phyloP scores from a whole-genome alignment of 805 yeast species.

The Barnettozyma salicaria region DNA sequence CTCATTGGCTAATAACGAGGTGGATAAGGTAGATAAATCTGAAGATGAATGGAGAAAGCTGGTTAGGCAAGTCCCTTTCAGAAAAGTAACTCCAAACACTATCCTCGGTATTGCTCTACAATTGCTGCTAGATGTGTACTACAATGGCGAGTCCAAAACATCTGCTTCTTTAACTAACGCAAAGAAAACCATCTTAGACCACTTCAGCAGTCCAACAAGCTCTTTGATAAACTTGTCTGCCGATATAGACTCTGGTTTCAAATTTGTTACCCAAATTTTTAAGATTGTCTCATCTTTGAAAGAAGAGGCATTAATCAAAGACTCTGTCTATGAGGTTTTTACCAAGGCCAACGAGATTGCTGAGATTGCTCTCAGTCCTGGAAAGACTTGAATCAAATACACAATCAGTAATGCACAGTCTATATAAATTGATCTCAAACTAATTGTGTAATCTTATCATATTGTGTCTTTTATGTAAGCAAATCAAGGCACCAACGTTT shows the following conservation, averaged over 20 bases:
- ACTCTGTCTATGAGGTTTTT: slow-evolving; percentile 2
- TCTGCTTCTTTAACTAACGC: neutral
- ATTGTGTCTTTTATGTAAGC: no score
- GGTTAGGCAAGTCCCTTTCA: slow-evolving; percentile 56
- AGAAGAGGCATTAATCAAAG: slow-evolving; percentile 5
- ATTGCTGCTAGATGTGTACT: slow-evolving; percentile 26
- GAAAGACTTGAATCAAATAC: no score
- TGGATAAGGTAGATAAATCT: slow-evolving; percentile 42
- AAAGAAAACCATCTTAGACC: neutral
- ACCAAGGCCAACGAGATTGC: slow-evolving; percentile 7
- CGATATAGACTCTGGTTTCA: slow-evolving; percentile 9
- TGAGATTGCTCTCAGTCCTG: no score
- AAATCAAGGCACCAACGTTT: no score
- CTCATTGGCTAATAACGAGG: slow-evolving; percentile 49
- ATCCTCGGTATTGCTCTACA: slow-evolving; percentile 56
- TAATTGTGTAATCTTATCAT: neutral
- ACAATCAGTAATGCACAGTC: no score
- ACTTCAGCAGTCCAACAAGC: slow-evolving; percentile 6
- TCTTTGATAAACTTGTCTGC: slow-evolving; percentile 6
- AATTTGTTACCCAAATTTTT: slow-evolving; percentile 8
- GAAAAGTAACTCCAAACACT: slow-evolving; percentile 48
- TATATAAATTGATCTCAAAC: neutral
- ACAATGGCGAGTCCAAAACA: slow-evolving; percentile 1
- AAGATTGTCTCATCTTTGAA: slow-evolving; percentile 7
- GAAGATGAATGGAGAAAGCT: slow-evolving; percentile 55